phyloP scores from a whole-genome alignment of 345 rosid species.

The Kernera saxatilis region DNA sequence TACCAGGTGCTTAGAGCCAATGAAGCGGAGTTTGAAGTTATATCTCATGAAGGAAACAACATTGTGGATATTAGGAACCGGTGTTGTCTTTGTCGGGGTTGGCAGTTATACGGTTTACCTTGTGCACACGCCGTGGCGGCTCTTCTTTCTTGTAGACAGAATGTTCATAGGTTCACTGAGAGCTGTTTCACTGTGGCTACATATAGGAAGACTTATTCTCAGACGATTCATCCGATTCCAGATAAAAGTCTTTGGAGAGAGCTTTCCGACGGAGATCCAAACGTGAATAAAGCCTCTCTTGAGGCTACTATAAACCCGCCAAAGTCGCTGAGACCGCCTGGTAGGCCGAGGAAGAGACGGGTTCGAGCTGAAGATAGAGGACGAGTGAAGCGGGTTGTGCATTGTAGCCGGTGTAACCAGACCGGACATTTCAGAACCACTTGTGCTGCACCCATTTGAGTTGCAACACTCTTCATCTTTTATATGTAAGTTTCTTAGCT shows the following conservation, averaged over 20 bases:
- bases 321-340: conserved; percentile 86
- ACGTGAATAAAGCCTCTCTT: conserved; percentile 31
- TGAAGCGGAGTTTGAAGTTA: conserved; percentile 94
- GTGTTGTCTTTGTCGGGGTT: conserved; percentile 91
- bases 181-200: conserved; percentile 96
- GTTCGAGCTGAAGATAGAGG: conserved; percentile 93
- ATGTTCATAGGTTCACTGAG: conserved; percentile 90
- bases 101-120: conserved; percentile 95
- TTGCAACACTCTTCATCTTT: background rate
- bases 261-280: conserved; percentile 62
- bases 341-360: conserved; percentile 90
- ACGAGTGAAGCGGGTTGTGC: conserved; percentile 85
- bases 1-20: conserved; percentile 91
- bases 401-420: conserved; percentile 97
- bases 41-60: conserved; percentile 84
- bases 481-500: conserved; percentile 9
- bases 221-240: conserved; percentile 94
- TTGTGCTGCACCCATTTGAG: conserved; percentile 87
- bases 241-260: conserved; percentile 93
- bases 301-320: conserved; percentile 70
- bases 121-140: conserved; percentile 99
- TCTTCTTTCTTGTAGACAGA: conserved; percentile 95
- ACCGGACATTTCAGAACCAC: conserved; percentile 99
- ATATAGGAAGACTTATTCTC: conserved; percentile 84
- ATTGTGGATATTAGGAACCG: conserved; percentile 89